Percentiles rank a stretch among this genome's conserved stretches.
phyloP scores from a whole-genome alignment of 768 basidiomycete species.

The Mrakia gelida region DNA sequence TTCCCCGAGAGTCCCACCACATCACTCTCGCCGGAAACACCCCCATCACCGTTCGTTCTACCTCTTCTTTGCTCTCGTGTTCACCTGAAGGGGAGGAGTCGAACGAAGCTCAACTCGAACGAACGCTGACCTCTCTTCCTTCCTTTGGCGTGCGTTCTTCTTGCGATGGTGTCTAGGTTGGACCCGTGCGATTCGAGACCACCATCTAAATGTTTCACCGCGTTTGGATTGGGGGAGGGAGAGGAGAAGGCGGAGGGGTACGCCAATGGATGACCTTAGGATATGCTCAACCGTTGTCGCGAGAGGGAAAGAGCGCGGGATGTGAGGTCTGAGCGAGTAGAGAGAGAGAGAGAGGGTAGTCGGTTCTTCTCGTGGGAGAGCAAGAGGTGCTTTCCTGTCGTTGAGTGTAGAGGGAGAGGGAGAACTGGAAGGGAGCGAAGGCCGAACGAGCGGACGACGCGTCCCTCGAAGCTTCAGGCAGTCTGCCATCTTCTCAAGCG shows the following conservation, averaged over 20 bases:
- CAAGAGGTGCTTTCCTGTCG: too few relatives aligned
- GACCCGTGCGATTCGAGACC: constrained; percentile 13
- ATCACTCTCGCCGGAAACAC: constrained; percentile 70
- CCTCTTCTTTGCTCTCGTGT: constrained; percentile 52
- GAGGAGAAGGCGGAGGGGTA: constrained; percentile 3
- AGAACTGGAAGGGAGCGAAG: too few relatives aligned
- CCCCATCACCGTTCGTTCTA: constrained; percentile 87
- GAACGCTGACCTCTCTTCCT: too few relatives aligned
- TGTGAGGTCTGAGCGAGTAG: background rate
- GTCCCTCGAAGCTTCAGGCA: too few relatives aligned
- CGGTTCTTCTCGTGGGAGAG: too few relatives aligned
- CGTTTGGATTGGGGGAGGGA: constrained; percentile 2
- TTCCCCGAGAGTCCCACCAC: constrained; percentile 71
- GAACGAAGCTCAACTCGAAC: background rate
- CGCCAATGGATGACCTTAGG: constrained; percentile 6
- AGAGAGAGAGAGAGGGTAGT: background rate
- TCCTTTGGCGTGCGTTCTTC: background rate
- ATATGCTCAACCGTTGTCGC: background rate
- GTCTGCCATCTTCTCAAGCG: too few relatives aligned
- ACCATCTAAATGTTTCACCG: constrained; percentile 7
- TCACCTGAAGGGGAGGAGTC: background rate
- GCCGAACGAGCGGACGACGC: too few relatives aligned
- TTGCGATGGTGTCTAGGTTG: background rate
- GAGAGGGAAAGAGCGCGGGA: background rate
- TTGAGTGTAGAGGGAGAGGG: too few relatives aligned